Evolutionary conservation across 306 rosid species (phyloP), one percentile per base, ranked within the genome.

Genomic region (Cicer bijugum): DNA sequence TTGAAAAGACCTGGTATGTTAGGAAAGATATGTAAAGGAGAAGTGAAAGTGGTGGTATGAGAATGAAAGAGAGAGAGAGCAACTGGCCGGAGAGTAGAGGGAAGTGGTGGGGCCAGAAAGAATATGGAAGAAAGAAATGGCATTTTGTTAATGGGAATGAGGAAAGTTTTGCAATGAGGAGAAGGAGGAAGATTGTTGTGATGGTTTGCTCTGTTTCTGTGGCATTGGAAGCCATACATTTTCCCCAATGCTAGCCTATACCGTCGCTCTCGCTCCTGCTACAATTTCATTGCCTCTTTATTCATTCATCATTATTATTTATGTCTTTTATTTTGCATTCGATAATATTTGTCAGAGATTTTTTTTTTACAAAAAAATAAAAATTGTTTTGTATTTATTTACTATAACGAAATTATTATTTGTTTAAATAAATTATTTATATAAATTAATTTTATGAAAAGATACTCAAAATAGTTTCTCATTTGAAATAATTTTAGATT

Each of bases 201-300:
- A 74, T 79, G 80, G 55, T 77, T 84, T 84, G 67, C 20, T 75
- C 17, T 70, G 80, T 74, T 76, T 62, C 15, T 28, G 69, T 70
- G 79, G 66, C 79, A 44, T 66, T 71, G 55, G 76, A 79, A 81
- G 72, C 90, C 97, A 71, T 76, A 63, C 87, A 80, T 72, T 77
- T 66, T 50, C 91, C 96, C 79, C 62, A 65, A 12, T 64, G 82
- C 63, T 43, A 51, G 97, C 86, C 89, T 84, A 78, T 12, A 69
- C 42, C 86, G 82, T 83, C 76, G 93, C 85, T 66, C 16, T 82
- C 79, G 75, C 40, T 72, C 17, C 16, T 20, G 4, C 39, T 28
- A 28, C 35, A 28, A 28, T 28, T 28, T 28, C 35, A 28, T 28
- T 28, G 35, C 5, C 35, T 28, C 35, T 28, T 28, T 28, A 28